phyloP scores from a whole-genome alignment of 2,329 filamentous ascomycete species.

The Coleophoma cylindrospora region DNA sequence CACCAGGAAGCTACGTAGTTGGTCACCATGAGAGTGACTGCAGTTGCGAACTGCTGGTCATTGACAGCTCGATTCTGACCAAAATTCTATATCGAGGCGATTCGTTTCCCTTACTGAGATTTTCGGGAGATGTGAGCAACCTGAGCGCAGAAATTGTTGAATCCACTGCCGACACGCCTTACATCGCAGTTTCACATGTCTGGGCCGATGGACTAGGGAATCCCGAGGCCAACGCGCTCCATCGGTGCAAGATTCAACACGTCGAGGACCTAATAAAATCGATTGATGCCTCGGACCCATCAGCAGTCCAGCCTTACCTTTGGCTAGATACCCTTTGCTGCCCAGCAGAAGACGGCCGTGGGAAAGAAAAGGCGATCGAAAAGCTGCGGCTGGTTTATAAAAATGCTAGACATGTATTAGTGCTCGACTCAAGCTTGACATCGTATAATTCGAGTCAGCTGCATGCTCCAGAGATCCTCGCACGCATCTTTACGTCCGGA shows the following conservation, averaged over 20 bases:
- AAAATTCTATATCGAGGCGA: slow-evolving; percentile 13
- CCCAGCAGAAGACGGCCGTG: slow-evolving; percentile 31
- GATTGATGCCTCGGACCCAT: slow-evolving; percentile 1
- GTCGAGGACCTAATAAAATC: slow-evolving; percentile 18
- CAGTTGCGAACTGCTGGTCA: slow-evolving; percentile 10
- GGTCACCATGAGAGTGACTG: slow-evolving; percentile 18
- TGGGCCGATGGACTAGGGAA: slow-evolving; percentile 33
- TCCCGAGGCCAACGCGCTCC: slow-evolving; percentile 23
- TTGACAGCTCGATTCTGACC: slow-evolving; percentile 1
- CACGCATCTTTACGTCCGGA: slow-evolving; percentile 27
- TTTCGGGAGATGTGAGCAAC: slow-evolving; percentile 9
- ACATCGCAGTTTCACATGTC: slow-evolving; percentile 31
- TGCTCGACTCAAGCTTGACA: slow-evolving; percentile 29
- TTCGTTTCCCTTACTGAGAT: slow-evolving; percentile 9
- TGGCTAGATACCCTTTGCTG: slow-evolving; percentile 17
- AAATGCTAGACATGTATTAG: slow-evolving; percentile 26
- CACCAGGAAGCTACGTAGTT: slow-evolving; percentile 16
- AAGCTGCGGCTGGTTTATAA: slow-evolving; percentile 30
- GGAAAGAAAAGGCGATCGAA: slow-evolving; percentile 26
- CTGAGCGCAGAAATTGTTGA: slow-evolving; percentile 17
- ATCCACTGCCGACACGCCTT: slow-evolving; percentile 18
- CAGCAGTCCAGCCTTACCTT: slow-evolving; percentile 3
- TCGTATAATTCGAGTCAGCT: slow-evolving; percentile 10
- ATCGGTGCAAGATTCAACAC: slow-evolving; percentile 25
- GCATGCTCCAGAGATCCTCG: slow-evolving; percentile 20